These are phyloP conservation scores for Eryngium alpinum DNA, from an alignment of 140 eudicot species.

Conservation along the genomic window DNA sequence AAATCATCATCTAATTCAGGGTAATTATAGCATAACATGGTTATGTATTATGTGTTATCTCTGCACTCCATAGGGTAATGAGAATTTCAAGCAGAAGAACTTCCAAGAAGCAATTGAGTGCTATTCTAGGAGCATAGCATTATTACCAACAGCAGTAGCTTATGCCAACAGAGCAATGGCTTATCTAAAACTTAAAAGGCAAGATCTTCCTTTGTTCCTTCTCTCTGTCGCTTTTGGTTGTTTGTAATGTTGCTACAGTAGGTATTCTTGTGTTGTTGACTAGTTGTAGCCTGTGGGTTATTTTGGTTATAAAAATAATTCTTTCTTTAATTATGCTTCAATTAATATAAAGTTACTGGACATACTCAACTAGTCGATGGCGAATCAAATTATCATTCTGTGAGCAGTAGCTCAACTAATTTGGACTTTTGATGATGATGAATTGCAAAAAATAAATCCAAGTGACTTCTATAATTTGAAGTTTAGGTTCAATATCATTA, in stretches of 20 bases:
- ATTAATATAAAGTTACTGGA: neutral
- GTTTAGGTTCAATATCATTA: neutral
- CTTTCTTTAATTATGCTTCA: neutral
- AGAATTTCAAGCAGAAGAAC: slow-evolving; percentile 78
- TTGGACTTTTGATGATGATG: neutral
- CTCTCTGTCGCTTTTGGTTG: neutral
- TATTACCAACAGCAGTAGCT: slow-evolving; percentile 94
- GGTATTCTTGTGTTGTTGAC: neutral
- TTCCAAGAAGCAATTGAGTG: slow-evolving; percentile 88
- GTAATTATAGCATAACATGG: neutral
- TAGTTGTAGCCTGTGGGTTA: neutral
- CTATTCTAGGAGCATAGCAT: slow-evolving; percentile 90
- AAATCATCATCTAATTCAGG: neutral
- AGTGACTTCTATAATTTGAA: neutral
- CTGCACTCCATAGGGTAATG: slow-evolving; percentile 61
- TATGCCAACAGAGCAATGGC: slow-evolving; percentile 99
- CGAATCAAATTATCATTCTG: neutral
- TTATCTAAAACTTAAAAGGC: slow-evolving; percentile 77
- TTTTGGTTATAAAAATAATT: neutral
- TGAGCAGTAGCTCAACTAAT: neutral
- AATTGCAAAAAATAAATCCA: neutral
- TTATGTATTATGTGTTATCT: slow-evolving; percentile 4
- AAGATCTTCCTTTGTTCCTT: slow-evolving; percentile 11
- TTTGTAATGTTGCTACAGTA: neutral
- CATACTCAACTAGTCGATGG: neutral